Percentiles rank a stretch among this genome's conserved stretches.
Conservation (phyloP, 2,329 filamentous ascomycete species). For the Metarhizium sp. region DNA sequence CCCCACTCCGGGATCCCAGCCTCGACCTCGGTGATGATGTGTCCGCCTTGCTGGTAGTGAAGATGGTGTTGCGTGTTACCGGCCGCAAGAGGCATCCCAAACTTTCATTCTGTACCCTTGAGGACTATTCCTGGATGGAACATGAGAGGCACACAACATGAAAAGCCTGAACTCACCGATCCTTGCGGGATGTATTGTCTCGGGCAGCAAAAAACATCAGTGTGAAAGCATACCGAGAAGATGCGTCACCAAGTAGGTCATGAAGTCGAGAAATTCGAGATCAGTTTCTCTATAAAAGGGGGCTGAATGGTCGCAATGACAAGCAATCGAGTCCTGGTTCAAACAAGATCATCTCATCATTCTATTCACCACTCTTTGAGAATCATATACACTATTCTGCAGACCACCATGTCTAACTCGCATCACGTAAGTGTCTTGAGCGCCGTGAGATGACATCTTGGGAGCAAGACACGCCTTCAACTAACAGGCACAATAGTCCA, state of each 20-base stretch:
- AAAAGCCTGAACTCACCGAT: conserved; percentile 13
- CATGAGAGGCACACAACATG: conserved; percentile 11
- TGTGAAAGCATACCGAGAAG: neutral
- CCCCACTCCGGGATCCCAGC: neutral
- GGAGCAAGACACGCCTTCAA: neutral
- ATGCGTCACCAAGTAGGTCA: neutral
- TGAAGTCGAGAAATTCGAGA: neutral
- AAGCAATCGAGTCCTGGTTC: neutral
- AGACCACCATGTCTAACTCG: neutral
- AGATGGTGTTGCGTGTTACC: neutral
- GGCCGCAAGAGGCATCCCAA: neutral
- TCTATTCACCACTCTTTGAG: neutral
- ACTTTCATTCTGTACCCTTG: neutral
- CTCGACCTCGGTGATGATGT: neutral
- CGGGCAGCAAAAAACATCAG: conserved; percentile 15
- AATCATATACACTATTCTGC: neutral
- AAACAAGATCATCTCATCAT: neutral
- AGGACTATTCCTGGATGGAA: neutral
- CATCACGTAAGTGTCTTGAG: neutral
- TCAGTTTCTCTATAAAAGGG: neutral
- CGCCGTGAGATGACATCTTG: too few species aligned
- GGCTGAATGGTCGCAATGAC: neutral
- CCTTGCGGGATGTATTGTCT: conserved; percentile 2
- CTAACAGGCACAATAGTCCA: neutral
- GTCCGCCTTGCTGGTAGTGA: neutral